phyloP scores from a whole-genome alignment of 352 stramenopile genomes.

The Pythium oligandrum region DNA sequence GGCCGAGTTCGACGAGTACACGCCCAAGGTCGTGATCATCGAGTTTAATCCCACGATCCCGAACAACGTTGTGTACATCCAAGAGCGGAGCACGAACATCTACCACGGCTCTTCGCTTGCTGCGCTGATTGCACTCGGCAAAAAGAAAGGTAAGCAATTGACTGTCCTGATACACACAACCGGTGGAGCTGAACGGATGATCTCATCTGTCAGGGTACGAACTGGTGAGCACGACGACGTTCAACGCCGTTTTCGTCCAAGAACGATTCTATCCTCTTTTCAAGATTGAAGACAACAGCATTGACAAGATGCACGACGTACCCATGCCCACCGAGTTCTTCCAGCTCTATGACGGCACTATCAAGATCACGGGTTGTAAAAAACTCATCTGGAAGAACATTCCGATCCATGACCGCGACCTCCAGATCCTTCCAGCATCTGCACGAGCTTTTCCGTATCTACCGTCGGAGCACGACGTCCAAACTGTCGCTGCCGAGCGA shows the following conservation, averaged over 20 bases:
- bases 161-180: no score
- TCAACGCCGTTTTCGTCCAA: slow-evolving; percentile 75
- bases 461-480: slow-evolving; percentile 11
- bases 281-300: slow-evolving; percentile 41
- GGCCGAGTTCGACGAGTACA: slow-evolving; percentile 33
- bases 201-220: slow-evolving; percentile 30
- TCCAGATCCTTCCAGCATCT: slow-evolving; percentile 22
- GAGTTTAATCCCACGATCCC: slow-evolving; percentile 85
- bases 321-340: slow-evolving; percentile 75
- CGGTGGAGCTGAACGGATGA: background rate
- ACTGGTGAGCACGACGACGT: slow-evolving; percentile 65
- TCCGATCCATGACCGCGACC: slow-evolving; percentile 19
- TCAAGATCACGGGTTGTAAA: slow-evolving; percentile 69
- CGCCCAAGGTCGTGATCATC: slow-evolving; percentile 58
- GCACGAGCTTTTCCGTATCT: slow-evolving; percentile 22
- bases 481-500: slow-evolving; percentile 2
- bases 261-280: slow-evolving; percentile 25
- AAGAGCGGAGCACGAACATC: slow-evolving; percentile 36
- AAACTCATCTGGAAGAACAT: slow-evolving; percentile 61
- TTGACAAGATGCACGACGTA: slow-evolving; percentile 61
- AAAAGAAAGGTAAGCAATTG: slow-evolving; percentile 16
- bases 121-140: slow-evolving; percentile 58
- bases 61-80: slow-evolving; percentile 72
- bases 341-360: slow-evolving; percentile 79
- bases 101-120: slow-evolving; percentile 65